Percentiles rank a stretch among this genome's conserved stretches.
Conservation (phyloP, 441 rosid species). For the Kokia cookei region DNA sequence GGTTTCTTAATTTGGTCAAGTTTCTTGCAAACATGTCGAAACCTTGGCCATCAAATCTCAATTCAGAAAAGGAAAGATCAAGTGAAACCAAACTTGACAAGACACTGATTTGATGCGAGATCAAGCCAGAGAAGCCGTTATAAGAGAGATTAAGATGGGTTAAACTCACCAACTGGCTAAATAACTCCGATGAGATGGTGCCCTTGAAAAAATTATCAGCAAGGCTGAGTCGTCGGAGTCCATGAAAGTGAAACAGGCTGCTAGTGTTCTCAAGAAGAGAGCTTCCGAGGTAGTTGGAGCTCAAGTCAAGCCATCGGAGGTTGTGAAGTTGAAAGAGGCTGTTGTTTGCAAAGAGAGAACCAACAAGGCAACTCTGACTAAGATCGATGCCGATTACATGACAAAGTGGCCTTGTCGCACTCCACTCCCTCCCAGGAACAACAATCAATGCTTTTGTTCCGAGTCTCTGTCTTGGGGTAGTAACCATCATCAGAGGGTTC, state of each 20-base stretch:
- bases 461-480: background rate
- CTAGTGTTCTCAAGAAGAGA: background rate
- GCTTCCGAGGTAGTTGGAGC: background rate
- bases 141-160: background rate
- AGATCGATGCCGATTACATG: conserved; percentile 5
- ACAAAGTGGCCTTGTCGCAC: background rate
- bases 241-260: background rate
- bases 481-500: no score
- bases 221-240: background rate
- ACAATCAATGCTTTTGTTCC: background rate
- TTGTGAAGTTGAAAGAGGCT: background rate
- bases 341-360: background rate
- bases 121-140: background rate
- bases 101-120: background rate
- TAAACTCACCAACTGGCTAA: background rate
- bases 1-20: background rate
- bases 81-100: background rate
- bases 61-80: background rate
- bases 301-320: background rate
- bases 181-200: background rate
- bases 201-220: background rate
- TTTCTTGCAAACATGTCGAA: background rate
- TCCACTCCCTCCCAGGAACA: background rate
- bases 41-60: background rate
- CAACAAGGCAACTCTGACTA: background rate